Conservation (phyloP, 2,329 filamentous ascomycete species). For the Calonectria pseudoturangicola region DNA sequence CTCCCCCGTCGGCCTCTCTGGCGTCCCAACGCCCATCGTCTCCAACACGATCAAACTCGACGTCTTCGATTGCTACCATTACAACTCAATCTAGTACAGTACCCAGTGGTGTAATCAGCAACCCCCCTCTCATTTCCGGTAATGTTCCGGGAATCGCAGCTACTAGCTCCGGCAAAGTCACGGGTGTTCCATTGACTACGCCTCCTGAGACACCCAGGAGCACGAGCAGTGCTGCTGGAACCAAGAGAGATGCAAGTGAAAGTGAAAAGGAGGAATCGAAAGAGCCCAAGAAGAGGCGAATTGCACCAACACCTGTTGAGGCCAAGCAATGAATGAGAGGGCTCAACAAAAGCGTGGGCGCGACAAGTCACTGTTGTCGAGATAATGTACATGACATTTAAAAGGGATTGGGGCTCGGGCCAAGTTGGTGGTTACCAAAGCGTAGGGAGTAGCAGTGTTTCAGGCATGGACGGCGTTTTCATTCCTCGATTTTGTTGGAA, state of each 20-base stretch:
- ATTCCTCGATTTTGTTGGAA: conserved; percentile 21
- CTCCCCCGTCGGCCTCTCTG: conserved; percentile 73
- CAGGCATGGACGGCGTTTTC: conserved; percentile 58
- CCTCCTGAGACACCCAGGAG: conserved; percentile 89
- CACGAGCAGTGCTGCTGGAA: conserved; percentile 60
- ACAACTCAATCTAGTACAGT: conserved; percentile 76
- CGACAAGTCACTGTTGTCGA: conserved; percentile 12
- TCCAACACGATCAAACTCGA: conserved; percentile 89
- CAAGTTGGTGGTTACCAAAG: conserved; percentile 35
- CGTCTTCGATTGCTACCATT: conserved; percentile 86
- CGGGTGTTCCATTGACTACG: conserved; percentile 85
- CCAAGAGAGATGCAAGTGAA: conserved; percentile 75
- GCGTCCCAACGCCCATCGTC: conserved; percentile 82
- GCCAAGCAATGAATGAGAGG: conserved; percentile 48
- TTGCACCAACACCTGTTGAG: conserved; percentile 79
- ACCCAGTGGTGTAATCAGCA: conserved; percentile 77
- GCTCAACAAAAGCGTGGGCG: neutral
- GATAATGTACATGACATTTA: conserved; percentile 41
- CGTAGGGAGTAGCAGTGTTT: conserved; percentile 47
- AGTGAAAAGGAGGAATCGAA: conserved; percentile 71
- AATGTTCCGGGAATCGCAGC: conserved; percentile 86
- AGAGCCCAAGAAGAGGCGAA: conserved; percentile 80
- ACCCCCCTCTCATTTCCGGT: conserved; percentile 86
- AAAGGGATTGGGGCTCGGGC: conserved; percentile 37
- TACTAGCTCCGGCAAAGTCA: conserved; percentile 78